Evolutionary conservation across 352 stramenopile species (phyloP).

Genomic region (Phytophthora megakarya): DNA sequence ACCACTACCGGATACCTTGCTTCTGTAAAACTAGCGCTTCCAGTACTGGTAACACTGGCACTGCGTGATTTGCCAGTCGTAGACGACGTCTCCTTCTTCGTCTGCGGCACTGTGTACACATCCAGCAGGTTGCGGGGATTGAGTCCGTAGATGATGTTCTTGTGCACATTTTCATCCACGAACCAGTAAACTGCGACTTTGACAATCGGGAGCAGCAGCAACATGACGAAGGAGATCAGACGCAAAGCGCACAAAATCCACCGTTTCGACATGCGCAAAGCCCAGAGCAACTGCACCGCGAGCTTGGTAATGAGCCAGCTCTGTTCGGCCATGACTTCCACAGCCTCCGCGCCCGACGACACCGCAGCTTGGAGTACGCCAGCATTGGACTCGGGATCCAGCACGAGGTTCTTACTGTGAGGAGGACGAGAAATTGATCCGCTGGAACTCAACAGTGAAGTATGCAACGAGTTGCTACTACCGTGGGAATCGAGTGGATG

Average conservation of each 20-base stretch:
- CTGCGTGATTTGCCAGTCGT: slow-evolving; percentile 19
- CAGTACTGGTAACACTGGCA: slow-evolving; percentile 16
- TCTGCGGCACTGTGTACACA: slow-evolving; percentile 72
- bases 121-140: slow-evolving; percentile 83
- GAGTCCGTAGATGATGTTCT: slow-evolving; percentile 82
- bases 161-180: slow-evolving; percentile 61
- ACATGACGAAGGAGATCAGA: slow-evolving; percentile 64
- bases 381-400: slow-evolving; percentile 47
- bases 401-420: slow-evolving; percentile 54
- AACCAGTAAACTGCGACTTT: slow-evolving; percentile 68
- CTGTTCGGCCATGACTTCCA: slow-evolving; percentile 70
- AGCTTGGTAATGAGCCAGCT: slow-evolving; percentile 80
- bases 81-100: slow-evolving; percentile 8
- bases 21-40: slow-evolving; percentile 28
- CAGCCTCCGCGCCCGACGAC: slow-evolving; percentile 46
- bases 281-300: slow-evolving; percentile 68
- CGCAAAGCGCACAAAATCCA: slow-evolving; percentile 76
- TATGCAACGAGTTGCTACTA: slow-evolving; percentile 25
- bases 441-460: slow-evolving; percentile 31
- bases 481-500: slow-evolving; percentile 24
- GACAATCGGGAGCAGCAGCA: slow-evolving; percentile 60
- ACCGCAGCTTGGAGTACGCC: slow-evolving; percentile 55
- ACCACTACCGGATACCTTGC: slow-evolving; percentile 81
- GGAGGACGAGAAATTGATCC: slow-evolving; percentile 30
- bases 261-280: slow-evolving; percentile 63